Conservation (phyloP, 1,139 yeast genomes). For the Saccharomycopsis hybrid region DNA sequence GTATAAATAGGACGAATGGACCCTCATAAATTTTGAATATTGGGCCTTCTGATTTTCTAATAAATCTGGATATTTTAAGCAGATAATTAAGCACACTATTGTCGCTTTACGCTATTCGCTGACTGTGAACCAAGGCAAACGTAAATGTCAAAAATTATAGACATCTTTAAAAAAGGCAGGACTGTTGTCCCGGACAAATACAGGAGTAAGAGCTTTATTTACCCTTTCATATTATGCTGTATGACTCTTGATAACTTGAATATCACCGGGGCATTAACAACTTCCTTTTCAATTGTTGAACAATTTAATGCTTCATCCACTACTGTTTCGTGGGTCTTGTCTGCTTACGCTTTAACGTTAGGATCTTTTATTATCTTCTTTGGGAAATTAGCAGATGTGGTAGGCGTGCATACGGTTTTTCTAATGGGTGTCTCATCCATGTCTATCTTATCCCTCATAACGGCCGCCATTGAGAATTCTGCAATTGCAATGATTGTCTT, state of each 20-base stretch:
- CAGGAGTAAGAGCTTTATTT: constrained; percentile 18
- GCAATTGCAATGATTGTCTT: constrained; percentile 31
- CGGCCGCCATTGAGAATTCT: constrained; percentile 28
- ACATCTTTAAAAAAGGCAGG: no score
- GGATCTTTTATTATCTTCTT: constrained; percentile 33
- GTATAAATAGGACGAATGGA: no score
- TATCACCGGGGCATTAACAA: constrained; percentile 12
- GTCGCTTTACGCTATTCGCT: no score
- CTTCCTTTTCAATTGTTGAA: neutral
- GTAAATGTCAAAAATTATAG: no score
- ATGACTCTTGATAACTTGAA: constrained; percentile 13
- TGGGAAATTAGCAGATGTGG: constrained; percentile 33
- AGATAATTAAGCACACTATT: no score
- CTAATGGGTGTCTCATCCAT: constrained; percentile 23
- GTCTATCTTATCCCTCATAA: constrained; percentile 28
- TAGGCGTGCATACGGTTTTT: constrained; percentile 31
- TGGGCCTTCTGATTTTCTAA: no score
- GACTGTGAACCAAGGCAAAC: no score
- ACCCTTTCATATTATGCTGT: constrained; percentile 13
- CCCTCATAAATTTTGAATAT: no score
- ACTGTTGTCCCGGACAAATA: constrained; percentile 21
- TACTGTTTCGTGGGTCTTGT: constrained; percentile 32
- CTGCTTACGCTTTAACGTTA: constrained; percentile 34
- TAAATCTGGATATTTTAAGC: no score
- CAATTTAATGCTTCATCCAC: constrained; percentile 24